Evolutionary conservation across 257 asterid species (phyloP).

Genomic region (Capsicum baccatum): DNA sequence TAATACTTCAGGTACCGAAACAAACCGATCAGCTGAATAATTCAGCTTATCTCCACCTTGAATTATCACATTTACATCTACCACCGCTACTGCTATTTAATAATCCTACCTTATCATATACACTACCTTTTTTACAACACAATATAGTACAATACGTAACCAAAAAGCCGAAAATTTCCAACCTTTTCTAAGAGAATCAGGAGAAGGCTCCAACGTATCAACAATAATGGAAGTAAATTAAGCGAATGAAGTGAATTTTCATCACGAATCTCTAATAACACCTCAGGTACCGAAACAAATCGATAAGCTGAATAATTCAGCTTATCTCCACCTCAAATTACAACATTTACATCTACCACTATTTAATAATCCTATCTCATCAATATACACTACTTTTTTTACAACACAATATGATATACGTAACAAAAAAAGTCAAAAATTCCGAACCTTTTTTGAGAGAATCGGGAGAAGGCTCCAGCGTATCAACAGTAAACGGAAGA

Average conservation of each 20-base stretch:
- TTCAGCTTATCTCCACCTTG: slow-evolving; percentile 72
- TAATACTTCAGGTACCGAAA: slow-evolving; percentile 81
- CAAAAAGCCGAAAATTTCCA: neutral
- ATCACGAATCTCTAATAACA: slow-evolving; percentile 80
- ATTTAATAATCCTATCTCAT: no score
- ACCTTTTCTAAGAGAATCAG: slow-evolving; percentile 83
- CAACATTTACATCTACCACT: slow-evolving; percentile 92
- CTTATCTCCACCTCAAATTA: slow-evolving; percentile 77
- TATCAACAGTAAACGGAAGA: slow-evolving; percentile 79
- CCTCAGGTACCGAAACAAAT: slow-evolving; percentile 83
- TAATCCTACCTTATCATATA: no score
- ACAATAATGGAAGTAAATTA: slow-evolving; percentile 77
- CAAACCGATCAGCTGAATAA: slow-evolving; percentile 77
- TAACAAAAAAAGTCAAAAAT: neutral
- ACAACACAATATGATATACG: no score
- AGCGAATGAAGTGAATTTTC: slow-evolving; percentile 89
- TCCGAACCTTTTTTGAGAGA: slow-evolving; percentile 70
- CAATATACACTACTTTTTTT: no score
- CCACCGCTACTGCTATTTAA: slow-evolving; percentile 60
- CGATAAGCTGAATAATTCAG: slow-evolving; percentile 72
- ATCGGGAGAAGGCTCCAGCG: slow-evolving; percentile 79
- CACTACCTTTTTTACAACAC: no score
- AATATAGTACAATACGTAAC: no score
- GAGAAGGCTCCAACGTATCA: slow-evolving; percentile 79
- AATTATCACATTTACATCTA: slow-evolving; percentile 93